Evolutionary conservation across 2,329 filamentous ascomycete species (phyloP), one percentile per base, ranked within the genome.

Genomic region (Diaporthe vexans): DNA sequence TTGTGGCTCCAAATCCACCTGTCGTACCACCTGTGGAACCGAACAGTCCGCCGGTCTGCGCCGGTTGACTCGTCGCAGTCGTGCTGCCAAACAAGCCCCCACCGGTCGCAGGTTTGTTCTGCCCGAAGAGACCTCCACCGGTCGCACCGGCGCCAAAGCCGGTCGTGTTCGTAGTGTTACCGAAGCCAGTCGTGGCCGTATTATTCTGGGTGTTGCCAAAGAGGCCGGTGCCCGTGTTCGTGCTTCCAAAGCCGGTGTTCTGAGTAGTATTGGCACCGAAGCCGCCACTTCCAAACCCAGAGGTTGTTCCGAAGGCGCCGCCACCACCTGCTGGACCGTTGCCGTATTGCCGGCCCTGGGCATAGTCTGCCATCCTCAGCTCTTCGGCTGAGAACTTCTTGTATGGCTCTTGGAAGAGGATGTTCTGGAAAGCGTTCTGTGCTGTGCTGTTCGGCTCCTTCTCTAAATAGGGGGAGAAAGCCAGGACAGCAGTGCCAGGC

Each of bases 381-480:
- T 97, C 93, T 79, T 94, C 97, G n/a, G 94, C 91, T 13, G 96
- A 98, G 87, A 93, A 98, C 82, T 97, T 97, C 82, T 92, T 92
- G 85, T 96, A 97, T 1, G 93, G 90, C 33, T 92, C 91, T 84
- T 94, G 92, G 82, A 96, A 95, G 29, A 93, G 86, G 73, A 97
- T 91, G 78, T 92, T 96, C 83, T 97, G 94, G 82, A 93, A 97
- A 5, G 92, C 88, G 80, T 93, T 90, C 79, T 89, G 80, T 72
- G 84, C 82, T 24, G 82, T 83, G 77, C 85, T 88, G 56, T 88
- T 90, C 4, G 86, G 83, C 80, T 97, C 94, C 82, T 96, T 97
- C 84, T 97, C 94, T 26, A 88, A 85, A 61, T 90, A 88, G 0
- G 94, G 86, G 75, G 90, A 85, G 84, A 96, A 97, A 7, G 92